These are phyloP conservation scores for Pleoardoris graminearum DNA, from an alignment of 2,329 filamentous ascomycete genomes.

Conservation along the genomic window DNA sequence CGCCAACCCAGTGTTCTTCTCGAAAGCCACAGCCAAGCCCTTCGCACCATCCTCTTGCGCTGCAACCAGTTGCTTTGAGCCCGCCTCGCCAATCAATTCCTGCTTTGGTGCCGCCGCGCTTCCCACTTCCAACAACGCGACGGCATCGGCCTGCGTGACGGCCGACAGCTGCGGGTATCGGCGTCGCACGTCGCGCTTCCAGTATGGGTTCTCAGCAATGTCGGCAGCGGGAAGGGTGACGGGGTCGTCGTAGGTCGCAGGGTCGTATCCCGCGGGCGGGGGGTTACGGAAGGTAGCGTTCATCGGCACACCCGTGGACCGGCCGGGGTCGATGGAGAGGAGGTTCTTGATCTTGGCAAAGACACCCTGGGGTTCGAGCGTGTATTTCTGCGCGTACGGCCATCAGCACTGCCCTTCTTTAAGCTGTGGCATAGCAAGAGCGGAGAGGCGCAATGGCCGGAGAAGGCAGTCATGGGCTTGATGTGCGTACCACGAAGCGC, in stretches of 20 bases:
- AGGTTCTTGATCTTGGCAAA: constrained; percentile 82
- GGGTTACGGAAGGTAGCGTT: constrained; percentile 93
- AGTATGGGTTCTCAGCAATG: constrained; percentile 91
- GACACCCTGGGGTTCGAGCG: constrained; percentile 83
- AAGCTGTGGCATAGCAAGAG: constrained; percentile 4
- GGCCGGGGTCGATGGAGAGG: constrained; percentile 80
- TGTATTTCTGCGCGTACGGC: constrained; percentile 76
- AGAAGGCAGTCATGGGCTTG: constrained; percentile 5
- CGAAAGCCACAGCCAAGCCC: constrained; percentile 71
- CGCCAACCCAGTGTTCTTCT: constrained; percentile 61
- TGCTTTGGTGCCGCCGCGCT: constrained; percentile 80
- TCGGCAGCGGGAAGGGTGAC: constrained; percentile 83
- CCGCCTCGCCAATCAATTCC: constrained; percentile 74
- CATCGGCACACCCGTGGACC: constrained; percentile 87
- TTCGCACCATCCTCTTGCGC: constrained; percentile 75
- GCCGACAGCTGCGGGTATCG: constrained; percentile 79
- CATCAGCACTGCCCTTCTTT: constrained; percentile 18
- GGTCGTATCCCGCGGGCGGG: constrained; percentile 72
- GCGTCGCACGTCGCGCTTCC: constrained; percentile 88
- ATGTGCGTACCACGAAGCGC: constrained; percentile 34
- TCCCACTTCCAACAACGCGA: constrained; percentile 81
- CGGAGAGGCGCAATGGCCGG: constrained; percentile 3
- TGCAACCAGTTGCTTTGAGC: constrained; percentile 73
- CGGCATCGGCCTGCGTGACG: constrained; percentile 81
- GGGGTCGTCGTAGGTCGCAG: constrained; percentile 75